These are phyloP conservation scores for Globisporangium cystogenes DNA, from an alignment of 352 stramenopile genomes.

Conservation along the genomic window DNA sequence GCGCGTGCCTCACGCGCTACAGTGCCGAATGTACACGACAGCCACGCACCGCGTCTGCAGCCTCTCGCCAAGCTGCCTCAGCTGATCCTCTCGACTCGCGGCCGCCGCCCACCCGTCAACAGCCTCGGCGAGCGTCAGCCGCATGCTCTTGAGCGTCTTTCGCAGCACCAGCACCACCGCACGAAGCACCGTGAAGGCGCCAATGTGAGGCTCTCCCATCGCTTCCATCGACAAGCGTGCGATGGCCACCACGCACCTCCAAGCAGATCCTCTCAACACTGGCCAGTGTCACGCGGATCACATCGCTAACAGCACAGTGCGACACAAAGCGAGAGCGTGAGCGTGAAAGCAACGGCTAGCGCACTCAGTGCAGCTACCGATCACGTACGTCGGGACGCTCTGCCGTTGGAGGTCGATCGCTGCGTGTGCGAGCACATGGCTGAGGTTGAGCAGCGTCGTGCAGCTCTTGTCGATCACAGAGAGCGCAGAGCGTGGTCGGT, in stretches of 20 bases:
- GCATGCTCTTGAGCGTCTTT: constrained; percentile 11
- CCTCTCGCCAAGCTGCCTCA: constrained; percentile 4
- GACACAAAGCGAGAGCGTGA: too few relatives aligned
- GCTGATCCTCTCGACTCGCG: background rate
- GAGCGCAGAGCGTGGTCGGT: background rate
- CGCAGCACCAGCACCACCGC: too few relatives aligned
- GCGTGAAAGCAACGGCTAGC: too few relatives aligned
- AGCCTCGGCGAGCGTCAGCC: constrained; percentile 5
- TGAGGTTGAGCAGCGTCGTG: constrained; percentile 11
- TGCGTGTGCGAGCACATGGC: constrained; percentile 5
- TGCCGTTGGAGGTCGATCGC: constrained; percentile 11
- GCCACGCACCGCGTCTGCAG: constrained; percentile 9
- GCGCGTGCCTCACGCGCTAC: too few relatives aligned
- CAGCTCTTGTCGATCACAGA: constrained; percentile 3
- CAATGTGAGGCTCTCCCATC: background rate
- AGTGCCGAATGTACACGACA: background rate
- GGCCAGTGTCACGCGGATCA: background rate
- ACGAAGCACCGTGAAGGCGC: too few relatives aligned
- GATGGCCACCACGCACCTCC: background rate
- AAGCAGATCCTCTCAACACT: constrained; percentile 1
- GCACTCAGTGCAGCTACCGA: background rate
- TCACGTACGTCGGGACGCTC: constrained; percentile 3
- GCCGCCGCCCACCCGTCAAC: constrained; percentile 2
- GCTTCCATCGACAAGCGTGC: background rate
- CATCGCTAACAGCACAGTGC: background rate